phyloP scores from a whole-genome alignment of 2,329 filamentous ascomycete genomes.

The Xylaria sp. region DNA sequence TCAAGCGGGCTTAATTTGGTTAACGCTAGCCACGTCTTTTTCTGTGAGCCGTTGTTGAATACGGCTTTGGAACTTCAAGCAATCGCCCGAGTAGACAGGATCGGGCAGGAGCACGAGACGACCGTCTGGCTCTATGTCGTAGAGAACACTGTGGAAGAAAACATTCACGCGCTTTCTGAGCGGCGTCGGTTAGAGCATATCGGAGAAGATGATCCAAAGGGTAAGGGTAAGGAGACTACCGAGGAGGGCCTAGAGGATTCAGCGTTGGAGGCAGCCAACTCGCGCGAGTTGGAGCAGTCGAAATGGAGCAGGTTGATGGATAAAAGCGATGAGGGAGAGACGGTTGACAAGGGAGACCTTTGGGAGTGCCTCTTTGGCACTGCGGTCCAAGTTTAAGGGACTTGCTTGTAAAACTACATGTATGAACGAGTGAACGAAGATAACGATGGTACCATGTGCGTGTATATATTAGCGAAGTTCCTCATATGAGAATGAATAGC shows the following conservation, averaged over 20 bases:
- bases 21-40: conserved; percentile 91
- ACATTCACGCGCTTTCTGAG: conserved; percentile 89
- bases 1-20: conserved; percentile 90
- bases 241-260: conserved; percentile 55
- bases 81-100: conserved; percentile 93
- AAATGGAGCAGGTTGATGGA: conserved; percentile 75
- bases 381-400: conserved; percentile 51
- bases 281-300: conserved; percentile 80
- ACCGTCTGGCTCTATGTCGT: conserved; percentile 96
- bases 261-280: conserved; percentile 84
- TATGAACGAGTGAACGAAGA: conserved; percentile 10
- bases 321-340: conserved; percentile 77
- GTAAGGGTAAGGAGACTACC: conserved; percentile 54
- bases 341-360: conserved; percentile 80
- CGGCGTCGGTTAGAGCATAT: conserved; percentile 82
- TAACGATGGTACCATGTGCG: not conserved
- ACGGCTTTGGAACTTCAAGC: conserved; percentile 94
- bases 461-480: too few relatives aligned
- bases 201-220: conserved; percentile 51
- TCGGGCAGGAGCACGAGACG: conserved; percentile 87
- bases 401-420: not conserved
- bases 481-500: too few relatives aligned
- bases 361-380: conserved; percentile 89
- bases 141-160: conserved; percentile 90
- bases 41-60: conserved; percentile 94